Percentiles rank a stretch among this genome's conserved stretches.
Evolutionary conservation across 192 early-diverging fungal genomes (phyloP).

Genomic region (Entomortierella lignicola): DNA sequence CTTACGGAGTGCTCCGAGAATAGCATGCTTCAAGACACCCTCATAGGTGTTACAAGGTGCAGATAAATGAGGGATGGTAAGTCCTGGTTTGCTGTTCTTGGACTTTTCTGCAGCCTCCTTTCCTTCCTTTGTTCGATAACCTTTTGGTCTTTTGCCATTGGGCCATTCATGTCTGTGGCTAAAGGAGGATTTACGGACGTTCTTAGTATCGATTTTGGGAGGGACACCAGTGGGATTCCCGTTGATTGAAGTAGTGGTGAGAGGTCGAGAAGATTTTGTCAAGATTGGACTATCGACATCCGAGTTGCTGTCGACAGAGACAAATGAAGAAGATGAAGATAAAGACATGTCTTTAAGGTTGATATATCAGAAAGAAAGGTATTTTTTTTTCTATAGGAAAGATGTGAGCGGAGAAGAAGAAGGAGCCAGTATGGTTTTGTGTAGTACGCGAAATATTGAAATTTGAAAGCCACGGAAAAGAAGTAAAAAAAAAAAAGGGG

Average conservation of each 20-base stretch:
- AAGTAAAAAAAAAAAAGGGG: slow-evolving; percentile 1
- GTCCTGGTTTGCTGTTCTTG: slow-evolving; percentile 42
- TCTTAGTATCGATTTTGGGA: not conserved
- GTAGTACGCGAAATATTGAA: too few species aligned
- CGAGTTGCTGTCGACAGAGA: slow-evolving; percentile 23
- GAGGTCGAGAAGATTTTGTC: slow-evolving; percentile 15
- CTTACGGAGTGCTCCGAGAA: slow-evolving; percentile 54
- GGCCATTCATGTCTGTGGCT: slow-evolving; percentile 36
- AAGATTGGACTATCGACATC: slow-evolving; percentile 33
- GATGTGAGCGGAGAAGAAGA: too few species aligned
- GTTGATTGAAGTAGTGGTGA: not conserved
- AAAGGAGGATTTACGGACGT: slow-evolving; percentile 3
- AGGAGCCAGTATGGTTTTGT: too few species aligned
- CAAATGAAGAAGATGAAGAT: slow-evolving; percentile 8
- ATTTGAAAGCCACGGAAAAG: not conserved
- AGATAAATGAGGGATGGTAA: slow-evolving; percentile 43
- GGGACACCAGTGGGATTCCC: not conserved
- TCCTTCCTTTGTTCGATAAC: slow-evolving; percentile 45
- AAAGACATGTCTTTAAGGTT: not conserved
- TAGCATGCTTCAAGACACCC: slow-evolving; percentile 40
- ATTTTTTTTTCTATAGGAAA: too few species aligned
- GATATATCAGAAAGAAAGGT: not conserved
- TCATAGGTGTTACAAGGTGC: slow-evolving; percentile 47
- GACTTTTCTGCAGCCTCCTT: slow-evolving; percentile 47
- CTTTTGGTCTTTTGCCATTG: slow-evolving; percentile 48